These are phyloP conservation scores for Leptographium lundbergii DNA, from an alignment of 2,329 filamentous ascomycete genomes.

Conservation along the genomic window DNA sequence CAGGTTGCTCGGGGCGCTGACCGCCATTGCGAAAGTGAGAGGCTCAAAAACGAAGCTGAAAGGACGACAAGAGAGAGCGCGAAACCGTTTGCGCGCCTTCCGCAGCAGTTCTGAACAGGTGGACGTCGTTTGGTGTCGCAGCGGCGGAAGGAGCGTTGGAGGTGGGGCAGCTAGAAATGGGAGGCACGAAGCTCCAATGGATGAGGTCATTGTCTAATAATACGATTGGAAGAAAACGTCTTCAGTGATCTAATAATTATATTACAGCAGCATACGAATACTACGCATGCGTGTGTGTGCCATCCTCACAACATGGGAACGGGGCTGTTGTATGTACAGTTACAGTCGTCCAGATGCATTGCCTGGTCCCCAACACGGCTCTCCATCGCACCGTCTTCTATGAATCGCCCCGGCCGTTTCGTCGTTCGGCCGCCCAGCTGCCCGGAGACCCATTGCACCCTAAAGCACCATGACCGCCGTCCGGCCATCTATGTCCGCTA, in stretches of 20 bases:
- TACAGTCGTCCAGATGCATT: too few relatives aligned
- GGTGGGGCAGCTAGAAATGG: background rate
- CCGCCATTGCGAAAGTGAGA: constrained; percentile 1
- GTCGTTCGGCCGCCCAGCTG: background rate
- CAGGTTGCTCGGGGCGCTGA: constrained; percentile 32
- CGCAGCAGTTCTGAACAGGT: background rate
- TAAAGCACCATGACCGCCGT: background rate
- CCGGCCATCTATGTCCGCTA: constrained; percentile 14
- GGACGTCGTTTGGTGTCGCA: too few relatives aligned
- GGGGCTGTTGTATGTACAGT: too few relatives aligned
- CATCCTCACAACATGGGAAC: too few relatives aligned
- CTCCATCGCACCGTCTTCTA: too few relatives aligned
- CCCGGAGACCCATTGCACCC: too few relatives aligned
- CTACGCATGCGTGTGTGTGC: too few relatives aligned
- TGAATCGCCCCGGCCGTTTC: too few relatives aligned
- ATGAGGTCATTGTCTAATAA: background rate
- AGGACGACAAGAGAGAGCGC: background rate
- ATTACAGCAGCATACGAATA: too few relatives aligned
- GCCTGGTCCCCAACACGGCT: too few relatives aligned
- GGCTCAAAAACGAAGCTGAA: background rate
- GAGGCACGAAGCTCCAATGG: background rate
- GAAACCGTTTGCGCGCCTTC: background rate
- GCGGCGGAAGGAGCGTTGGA: background rate
- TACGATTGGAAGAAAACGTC: background rate
- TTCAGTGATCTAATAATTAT: background rate